phyloP scores from a whole-genome alignment of 2,329 filamentous ascomycete genomes.

The Rutstroemia sp. region DNA sequence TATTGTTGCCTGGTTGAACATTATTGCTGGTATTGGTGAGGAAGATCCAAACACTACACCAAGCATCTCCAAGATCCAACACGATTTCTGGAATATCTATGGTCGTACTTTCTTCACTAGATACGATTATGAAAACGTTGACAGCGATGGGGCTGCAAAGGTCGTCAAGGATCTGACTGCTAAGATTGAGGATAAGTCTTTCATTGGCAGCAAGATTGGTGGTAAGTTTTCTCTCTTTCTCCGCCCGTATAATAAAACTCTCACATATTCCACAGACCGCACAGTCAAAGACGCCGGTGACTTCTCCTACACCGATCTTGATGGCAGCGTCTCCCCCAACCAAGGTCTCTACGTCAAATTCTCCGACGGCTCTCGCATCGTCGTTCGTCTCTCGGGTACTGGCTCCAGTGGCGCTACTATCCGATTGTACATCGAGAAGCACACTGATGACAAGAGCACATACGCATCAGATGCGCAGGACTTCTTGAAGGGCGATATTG shows the following conservation, averaged over 20 bases:
- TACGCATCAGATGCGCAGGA: constrained; percentile 83
- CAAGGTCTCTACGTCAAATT: constrained; percentile 95
- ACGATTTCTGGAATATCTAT: constrained; percentile 94
- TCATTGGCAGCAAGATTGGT: constrained; percentile 74
- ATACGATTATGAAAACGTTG: constrained; percentile 96
- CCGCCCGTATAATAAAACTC: neutral
- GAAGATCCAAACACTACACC: constrained; percentile 72
- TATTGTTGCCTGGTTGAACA: constrained; percentile 95
- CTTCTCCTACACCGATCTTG: constrained; percentile 98
- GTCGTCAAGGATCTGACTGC: constrained; percentile 75
- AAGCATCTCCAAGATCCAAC: constrained; percentile 92
- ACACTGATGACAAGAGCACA: constrained; percentile 72
- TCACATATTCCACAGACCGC: constrained; percentile 41
- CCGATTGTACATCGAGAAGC: constrained; percentile 93
- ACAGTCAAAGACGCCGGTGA: constrained; percentile 87
- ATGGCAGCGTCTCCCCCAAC: constrained; percentile 90
- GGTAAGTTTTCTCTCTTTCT: constrained; percentile 38
- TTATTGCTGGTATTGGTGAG: constrained; percentile 88
- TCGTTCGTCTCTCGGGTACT: constrained; percentile 90
- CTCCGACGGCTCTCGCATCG: constrained; percentile 88
- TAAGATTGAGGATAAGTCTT: constrained; percentile 65
- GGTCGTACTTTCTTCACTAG: constrained; percentile 98
- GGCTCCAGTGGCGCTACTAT: constrained; percentile 95
- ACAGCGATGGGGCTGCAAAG: constrained; percentile 84
- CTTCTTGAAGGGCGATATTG: constrained; percentile 85